Evolutionary conservation across 805 yeast genomes (phyloP), one percentile per base, ranked within the genome.

Genomic region (Cyberlindnera galapagoensis): DNA sequence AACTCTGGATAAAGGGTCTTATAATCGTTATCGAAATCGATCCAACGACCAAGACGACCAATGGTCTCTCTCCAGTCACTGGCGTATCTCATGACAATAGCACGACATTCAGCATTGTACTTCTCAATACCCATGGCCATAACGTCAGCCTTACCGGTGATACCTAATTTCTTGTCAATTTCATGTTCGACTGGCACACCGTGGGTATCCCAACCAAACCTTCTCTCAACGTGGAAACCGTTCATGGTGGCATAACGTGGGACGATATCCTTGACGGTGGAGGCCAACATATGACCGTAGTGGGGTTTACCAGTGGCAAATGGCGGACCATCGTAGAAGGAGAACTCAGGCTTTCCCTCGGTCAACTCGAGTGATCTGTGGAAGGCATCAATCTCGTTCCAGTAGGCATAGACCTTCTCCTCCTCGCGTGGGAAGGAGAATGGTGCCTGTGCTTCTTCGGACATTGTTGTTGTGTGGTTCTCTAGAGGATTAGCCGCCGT

Each of bases 171-270:
- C 81, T 94, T 92, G 83, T 92, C 99, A 51, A 92, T 92, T 62
- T 90, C 96, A 60, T 92, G 96, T 67, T 92, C 99, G 37, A 92
- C 86, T 30, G 99, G 99, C 44, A 92, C 76, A 36, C 99, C 99
- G 60, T 92, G 99, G 35, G 99, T 92, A 63, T 92, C 99, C 99
- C 99, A 92, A 42, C 99, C 99, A 46, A 92, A 92, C 52, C 97
- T 76, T 65, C 99, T 84, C 63, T 85, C 96, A 26, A 92, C 98
- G 50, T 81, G 85, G 60, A 76, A 80, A 14, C 98, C 98, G 49
- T 83, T 90, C 98, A 92, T 90, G 43, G 94, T 83, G 39, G 97
- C 97, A 56, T 86, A 92, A 56, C 99, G 76, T 35, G 98, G 98
- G 35, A 92, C 90, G 46, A 92, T 85, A 65, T 92, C 99, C 62